These are phyloP conservation scores for Tricholoma flavovirens DNA, from an alignment of 768 basidiomycete species.

Conservation along the genomic window DNA sequence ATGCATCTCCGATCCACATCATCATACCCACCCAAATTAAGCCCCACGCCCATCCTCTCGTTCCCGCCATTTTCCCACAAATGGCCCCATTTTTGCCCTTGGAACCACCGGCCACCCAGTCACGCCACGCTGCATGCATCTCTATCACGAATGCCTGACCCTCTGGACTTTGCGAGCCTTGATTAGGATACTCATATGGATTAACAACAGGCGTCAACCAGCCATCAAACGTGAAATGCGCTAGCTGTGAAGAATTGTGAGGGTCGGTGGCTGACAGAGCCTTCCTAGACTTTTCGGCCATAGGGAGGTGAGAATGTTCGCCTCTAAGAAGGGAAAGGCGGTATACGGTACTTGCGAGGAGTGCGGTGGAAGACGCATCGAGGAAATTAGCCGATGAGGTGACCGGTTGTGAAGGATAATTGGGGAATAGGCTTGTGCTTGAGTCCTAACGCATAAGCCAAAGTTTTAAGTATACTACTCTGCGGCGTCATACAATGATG, in stretches of 20 bases:
- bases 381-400: constrained; percentile 46
- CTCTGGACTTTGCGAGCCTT: constrained; percentile 62
- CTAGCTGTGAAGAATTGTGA: constrained; percentile 19
- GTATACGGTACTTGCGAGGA: constrained; percentile 75
- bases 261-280: constrained; percentile 23
- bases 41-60: not conserved
- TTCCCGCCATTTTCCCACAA: not conserved
- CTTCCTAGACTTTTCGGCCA: constrained; percentile 52
- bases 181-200: constrained; percentile 45
- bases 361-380: constrained; percentile 68
- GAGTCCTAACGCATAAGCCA: constrained; percentile 29
- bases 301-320: constrained; percentile 43
- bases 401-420: constrained; percentile 57
- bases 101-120: constrained; percentile 59
- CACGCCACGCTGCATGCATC: constrained; percentile 69
- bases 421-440: constrained; percentile 49
- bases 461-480: constrained; percentile 9
- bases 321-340: constrained; percentile 54
- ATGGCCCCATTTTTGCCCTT: constrained; percentile 42
- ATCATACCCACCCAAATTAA: constrained; percentile 1
- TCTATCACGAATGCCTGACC: constrained; percentile 74
- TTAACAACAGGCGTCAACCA: constrained; percentile 75
- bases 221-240: constrained; percentile 52
- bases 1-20: constrained; percentile 5
- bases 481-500: not conserved